Evolutionary conservation across 2,329 filamentous ascomycete genomes (phyloP).

Genomic region (Penicillium sp.): DNA sequence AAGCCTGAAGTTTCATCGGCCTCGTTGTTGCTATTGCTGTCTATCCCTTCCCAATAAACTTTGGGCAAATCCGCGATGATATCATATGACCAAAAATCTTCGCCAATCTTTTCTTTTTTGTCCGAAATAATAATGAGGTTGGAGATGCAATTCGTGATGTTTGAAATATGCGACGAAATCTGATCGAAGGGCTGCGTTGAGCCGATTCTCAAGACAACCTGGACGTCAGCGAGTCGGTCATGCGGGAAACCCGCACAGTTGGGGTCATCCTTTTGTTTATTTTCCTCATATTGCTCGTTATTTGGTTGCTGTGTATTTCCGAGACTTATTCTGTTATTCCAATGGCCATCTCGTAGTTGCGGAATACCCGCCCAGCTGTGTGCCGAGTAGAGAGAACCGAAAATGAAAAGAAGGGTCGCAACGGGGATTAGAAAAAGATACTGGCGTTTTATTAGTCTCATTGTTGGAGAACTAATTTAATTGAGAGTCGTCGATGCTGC

Average conservation of each 20-base stretch:
- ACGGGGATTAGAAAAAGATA: slow-evolving; percentile 1
- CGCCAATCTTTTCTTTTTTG: slow-evolving; percentile 50
- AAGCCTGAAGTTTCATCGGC: slow-evolving; percentile 35
- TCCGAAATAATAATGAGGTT: slow-evolving; percentile 58
- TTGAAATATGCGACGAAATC: slow-evolving; percentile 52
- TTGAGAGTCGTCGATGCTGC: neutral
- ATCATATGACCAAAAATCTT: slow-evolving; percentile 40
- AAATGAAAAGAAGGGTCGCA: neutral
- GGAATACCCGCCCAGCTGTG: slow-evolving; percentile 4
- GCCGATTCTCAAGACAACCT: slow-evolving; percentile 57
- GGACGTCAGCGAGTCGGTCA: slow-evolving; percentile 45
- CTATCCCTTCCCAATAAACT: slow-evolving; percentile 13
- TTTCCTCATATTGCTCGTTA: neutral
- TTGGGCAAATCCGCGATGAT: slow-evolving; percentile 46
- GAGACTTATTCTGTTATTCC: neutral
- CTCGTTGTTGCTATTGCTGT: slow-evolving; percentile 22
- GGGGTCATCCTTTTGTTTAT: neutral
- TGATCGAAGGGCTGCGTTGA: slow-evolving; percentile 55
- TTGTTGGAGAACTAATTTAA: neutral
- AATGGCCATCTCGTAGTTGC: neutral
- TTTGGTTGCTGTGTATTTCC: neutral
- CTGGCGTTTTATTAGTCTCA: neutral
- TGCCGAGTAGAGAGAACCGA: slow-evolving; percentile 7
- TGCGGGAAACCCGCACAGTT: slow-evolving; percentile 24
- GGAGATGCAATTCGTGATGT: slow-evolving; percentile 54